Evolutionary conservation across 164 flowering plant species (phyloP).

Genomic region (Aristolochia contorta): DNA sequence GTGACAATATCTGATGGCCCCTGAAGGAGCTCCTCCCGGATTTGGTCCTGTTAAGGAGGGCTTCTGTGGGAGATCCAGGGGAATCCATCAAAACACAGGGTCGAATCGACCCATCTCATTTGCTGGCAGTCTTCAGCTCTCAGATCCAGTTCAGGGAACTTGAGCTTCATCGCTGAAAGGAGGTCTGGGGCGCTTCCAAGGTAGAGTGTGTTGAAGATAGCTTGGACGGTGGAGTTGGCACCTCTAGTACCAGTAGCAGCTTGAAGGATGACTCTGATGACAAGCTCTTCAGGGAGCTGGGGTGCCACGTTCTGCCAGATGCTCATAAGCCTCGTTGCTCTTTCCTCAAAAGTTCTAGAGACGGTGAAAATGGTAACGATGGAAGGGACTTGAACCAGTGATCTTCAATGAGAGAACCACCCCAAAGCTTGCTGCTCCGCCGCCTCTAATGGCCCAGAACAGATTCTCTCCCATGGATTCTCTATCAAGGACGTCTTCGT

Average conservation of each 20-base stretch:
- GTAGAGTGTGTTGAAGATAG: background rate
- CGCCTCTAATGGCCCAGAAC: no score
- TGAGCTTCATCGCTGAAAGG: no score
- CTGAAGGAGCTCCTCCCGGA: background rate
- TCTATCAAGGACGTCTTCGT: conserved; percentile 12
- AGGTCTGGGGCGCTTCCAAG: conserved; percentile 1
- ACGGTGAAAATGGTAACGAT: conserved; percentile 14
- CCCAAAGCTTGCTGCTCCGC: conserved; percentile 15
- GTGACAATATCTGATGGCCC: background rate
- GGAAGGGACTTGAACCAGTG: conserved; percentile 6
- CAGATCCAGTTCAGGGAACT: no score
- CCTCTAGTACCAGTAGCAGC: background rate
- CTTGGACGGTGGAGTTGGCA: no score
- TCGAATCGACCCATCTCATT: conserved; percentile 11
- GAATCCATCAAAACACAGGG: background rate
- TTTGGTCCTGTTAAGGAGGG: background rate
- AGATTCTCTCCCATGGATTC: no score
- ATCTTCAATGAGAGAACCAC: conserved; percentile 8
- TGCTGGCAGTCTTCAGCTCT: no score
- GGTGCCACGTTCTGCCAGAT: conserved; percentile 8
- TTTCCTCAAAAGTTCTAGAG: background rate
- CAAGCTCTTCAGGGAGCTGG: conserved; percentile 3
- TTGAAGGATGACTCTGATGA: conserved; percentile 9
- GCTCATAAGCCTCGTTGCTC: background rate
- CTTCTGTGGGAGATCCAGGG: background rate